Conservation (phyloP, 768 basidiomycete genomes). For the Termitomyces sp. region DNA sequence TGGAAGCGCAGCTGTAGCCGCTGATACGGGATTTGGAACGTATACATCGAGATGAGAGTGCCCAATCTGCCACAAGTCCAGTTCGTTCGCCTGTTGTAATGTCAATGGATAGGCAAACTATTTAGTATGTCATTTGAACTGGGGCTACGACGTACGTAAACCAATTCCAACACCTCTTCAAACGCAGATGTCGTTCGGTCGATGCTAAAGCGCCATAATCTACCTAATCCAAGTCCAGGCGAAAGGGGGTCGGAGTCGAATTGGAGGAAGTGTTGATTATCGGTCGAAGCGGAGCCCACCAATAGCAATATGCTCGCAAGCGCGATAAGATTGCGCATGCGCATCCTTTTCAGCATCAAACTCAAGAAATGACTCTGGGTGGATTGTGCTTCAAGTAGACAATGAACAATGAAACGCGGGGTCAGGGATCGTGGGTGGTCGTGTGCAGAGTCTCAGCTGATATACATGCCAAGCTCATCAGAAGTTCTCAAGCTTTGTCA, state of each 20-base stretch:
- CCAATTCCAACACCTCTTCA: conserved; percentile 8
- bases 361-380: neutral
- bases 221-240: too few species aligned
- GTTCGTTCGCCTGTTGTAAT: conserved; percentile 37
- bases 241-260: conserved; percentile 5
- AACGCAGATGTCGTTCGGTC: neutral
- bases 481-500: too few species aligned
- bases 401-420: neutral
- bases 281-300: conserved; percentile 8
- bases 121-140: neutral
- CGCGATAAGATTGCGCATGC: conserved; percentile 3
- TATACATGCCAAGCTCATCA: too few species aligned
- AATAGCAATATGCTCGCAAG: conserved; percentile 15
- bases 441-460: too few species aligned
- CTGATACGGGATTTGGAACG: conserved; percentile 3
- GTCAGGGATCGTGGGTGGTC: neutral
- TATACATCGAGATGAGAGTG: conserved; percentile 49
- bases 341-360: conserved; percentile 4
- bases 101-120: neutral
- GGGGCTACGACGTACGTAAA: conserved; percentile 5
- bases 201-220: conserved; percentile 18
- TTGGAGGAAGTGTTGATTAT: conserved; percentile 14
- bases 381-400: neutral
- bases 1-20: too few species aligned
- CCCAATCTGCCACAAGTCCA: conserved; percentile 52